These are phyloP conservation scores for Calonectria fujianensis DNA, from an alignment of 2,329 filamentous ascomycete species.

Conservation along the genomic window DNA sequence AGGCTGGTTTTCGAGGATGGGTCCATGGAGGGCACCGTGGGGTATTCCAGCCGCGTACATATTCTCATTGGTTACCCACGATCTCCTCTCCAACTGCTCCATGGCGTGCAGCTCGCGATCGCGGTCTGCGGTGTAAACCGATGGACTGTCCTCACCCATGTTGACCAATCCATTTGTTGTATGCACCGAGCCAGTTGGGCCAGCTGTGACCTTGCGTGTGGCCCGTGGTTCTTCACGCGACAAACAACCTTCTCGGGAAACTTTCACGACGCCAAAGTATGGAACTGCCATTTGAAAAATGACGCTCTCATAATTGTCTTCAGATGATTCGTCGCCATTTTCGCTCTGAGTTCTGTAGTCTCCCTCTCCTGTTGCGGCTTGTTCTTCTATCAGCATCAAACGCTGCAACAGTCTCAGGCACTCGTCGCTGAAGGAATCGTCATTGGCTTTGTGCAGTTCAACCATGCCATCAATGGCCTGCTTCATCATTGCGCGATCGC, in stretches of 20 bases:
- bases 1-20: background rate
- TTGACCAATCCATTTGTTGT: background rate
- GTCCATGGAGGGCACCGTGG: background rate
- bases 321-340: background rate
- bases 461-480: conserved; percentile 32
- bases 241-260: background rate
- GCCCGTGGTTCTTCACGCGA: background rate
- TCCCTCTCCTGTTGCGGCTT: background rate
- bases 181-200: background rate
- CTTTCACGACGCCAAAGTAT: background rate
- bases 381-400: conserved; percentile 4
- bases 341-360: background rate
- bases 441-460: background rate
- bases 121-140: background rate
- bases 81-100: background rate
- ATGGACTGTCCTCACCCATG: background rate
- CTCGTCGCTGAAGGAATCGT: conserved; percentile 10
- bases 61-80: background rate
- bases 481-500: conserved; percentile 33
- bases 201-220: background rate
- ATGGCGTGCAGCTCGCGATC: background rate
- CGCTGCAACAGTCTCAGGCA: background rate
- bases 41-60: background rate
- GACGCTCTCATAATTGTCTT: background rate
- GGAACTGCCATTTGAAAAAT: conserved; percentile 6